These are phyloP conservation scores for Thalassiosira livingstoniorum DNA, from an alignment of 352 stramenopile species.

Conservation along the genomic window DNA sequence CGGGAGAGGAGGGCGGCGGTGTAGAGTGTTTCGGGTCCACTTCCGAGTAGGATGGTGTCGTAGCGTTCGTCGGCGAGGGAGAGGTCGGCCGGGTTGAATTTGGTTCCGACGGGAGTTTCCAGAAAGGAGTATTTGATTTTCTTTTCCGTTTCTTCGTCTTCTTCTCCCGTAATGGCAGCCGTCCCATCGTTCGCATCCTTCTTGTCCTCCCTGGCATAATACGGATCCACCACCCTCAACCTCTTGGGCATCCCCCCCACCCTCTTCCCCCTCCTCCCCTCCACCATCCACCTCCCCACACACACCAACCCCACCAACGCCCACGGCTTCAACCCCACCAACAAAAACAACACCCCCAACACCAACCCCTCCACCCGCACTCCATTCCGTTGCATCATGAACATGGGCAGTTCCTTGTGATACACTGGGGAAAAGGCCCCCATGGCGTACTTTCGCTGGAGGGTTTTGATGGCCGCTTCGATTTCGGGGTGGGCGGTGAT, in stretches of 20 bases:
- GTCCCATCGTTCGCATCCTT: neutral
- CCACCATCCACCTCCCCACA: slow-evolving; percentile 59
- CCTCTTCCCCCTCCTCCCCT: slow-evolving; percentile 59
- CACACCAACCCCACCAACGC: slow-evolving; percentile 77
- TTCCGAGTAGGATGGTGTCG: slow-evolving; percentile 79
- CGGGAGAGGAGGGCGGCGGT: slow-evolving; percentile 72
- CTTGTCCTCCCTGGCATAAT: slow-evolving; percentile 53
- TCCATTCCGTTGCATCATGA: slow-evolving; percentile 82
- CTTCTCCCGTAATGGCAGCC: neutral
- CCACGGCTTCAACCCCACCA: slow-evolving; percentile 84
- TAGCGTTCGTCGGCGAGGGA: slow-evolving; percentile 60
- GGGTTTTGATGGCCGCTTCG: slow-evolving; percentile 67
- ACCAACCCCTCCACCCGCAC: slow-evolving; percentile 64
- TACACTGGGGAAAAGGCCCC: slow-evolving; percentile 75
- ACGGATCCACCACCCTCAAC: slow-evolving; percentile 48
- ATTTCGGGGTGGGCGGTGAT: slow-evolving; percentile 77
- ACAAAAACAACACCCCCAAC: slow-evolving; percentile 71
- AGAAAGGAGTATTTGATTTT: slow-evolving; percentile 68
- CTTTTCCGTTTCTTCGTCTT: slow-evolving; percentile 52
- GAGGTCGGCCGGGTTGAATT: slow-evolving; percentile 58
- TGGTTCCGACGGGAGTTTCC: slow-evolving; percentile 63
- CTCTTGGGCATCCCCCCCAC: slow-evolving; percentile 56
- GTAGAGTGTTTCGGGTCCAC: slow-evolving; percentile 71
- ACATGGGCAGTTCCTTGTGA: slow-evolving; percentile 62
- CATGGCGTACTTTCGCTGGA: slow-evolving; percentile 80